Conservation (phyloP, 768 basidiomycete species). For the Termitomyces sp. region DNA sequence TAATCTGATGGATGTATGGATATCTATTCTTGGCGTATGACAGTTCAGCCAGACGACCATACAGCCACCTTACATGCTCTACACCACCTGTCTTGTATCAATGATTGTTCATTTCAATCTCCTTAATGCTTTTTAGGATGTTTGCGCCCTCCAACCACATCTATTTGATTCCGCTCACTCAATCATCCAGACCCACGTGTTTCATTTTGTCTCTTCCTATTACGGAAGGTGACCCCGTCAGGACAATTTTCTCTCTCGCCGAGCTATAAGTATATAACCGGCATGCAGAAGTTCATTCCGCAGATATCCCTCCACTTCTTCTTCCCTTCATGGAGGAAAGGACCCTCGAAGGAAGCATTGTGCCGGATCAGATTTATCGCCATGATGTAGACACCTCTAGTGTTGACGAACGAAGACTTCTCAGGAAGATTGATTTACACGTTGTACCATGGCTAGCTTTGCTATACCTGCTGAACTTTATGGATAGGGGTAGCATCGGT, state of each 20-base stretch:
- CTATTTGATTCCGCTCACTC: not conserved
- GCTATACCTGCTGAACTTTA: slow-evolving; percentile 70
- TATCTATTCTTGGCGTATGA: not conserved
- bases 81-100: not conserved
- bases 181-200: not conserved
- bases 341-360: slow-evolving; percentile 12
- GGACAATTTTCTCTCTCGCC: not conserved
- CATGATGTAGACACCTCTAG: slow-evolving; percentile 46
- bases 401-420: slow-evolving; percentile 49
- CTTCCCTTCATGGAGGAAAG: slow-evolving; percentile 13
- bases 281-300: slow-evolving; percentile 6
- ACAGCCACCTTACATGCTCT: not conserved
- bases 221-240: slow-evolving; percentile 14
- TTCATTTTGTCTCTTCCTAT: slow-evolving; percentile 10
- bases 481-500: slow-evolving; percentile 63
- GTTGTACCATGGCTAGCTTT: slow-evolving; percentile 74
- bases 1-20: not conserved
- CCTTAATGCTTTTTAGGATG: not conserved
- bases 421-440: slow-evolving; percentile 56
- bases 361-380: slow-evolving; percentile 31
- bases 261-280: slow-evolving; percentile 12
- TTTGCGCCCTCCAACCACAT: not conserved
- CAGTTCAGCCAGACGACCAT: too few species aligned
- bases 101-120: not conserved
- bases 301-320: slow-evolving; percentile 7